These are phyloP conservation scores for Metschnikowia reukaufii DNA, from an alignment of 805 yeast species.

Conservation along the genomic window DNA sequence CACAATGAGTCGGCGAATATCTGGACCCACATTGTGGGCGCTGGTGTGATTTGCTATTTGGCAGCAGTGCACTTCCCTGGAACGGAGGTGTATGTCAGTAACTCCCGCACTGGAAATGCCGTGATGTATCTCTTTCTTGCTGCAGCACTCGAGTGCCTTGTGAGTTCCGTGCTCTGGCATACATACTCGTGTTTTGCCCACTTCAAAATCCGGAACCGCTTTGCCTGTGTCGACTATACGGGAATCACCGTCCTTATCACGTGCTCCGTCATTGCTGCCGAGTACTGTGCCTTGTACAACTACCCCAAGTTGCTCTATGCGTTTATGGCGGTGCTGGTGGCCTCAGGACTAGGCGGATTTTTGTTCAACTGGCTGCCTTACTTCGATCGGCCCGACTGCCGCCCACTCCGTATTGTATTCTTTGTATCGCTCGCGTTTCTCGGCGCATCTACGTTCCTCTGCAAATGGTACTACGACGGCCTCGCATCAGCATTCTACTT, in stretches of 20 bases:
- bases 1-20: conserved; percentile 93
- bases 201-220: conserved; percentile 59
- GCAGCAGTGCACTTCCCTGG: conserved; percentile 63
- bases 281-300: conserved; percentile 72
- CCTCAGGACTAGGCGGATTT: conserved; percentile 72
- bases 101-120: conserved; percentile 45
- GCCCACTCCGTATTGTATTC: conserved; percentile 76
- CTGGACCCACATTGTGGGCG: conserved; percentile 87
- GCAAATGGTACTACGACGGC: conserved; percentile 57
- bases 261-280: conserved; percentile 83
- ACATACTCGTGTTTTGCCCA: conserved; percentile 79
- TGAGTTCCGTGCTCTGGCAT: conserved; percentile 87
- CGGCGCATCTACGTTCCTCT: conserved; percentile 67
- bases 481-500: conserved; percentile 48
- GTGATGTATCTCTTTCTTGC: conserved; percentile 63
- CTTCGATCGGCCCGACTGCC: conserved; percentile 84
- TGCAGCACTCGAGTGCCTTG: conserved; percentile 74
- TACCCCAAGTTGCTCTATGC: conserved; percentile 48
- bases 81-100: conserved; percentile 46
- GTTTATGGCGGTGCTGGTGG: conserved; percentile 59
- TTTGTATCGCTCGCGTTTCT: conserved; percentile 74
- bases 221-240: conserved; percentile 93
- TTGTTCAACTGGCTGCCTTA: conserved; percentile 87
- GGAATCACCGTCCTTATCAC: conserved; percentile 91
- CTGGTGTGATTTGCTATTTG: conserved; percentile 55